Percentiles rank a stretch among this genome's conserved stretches.
phyloP scores from a whole-genome alignment of 2,329 filamentous ascomycete genomes.

The Helminthosporium solani region DNA sequence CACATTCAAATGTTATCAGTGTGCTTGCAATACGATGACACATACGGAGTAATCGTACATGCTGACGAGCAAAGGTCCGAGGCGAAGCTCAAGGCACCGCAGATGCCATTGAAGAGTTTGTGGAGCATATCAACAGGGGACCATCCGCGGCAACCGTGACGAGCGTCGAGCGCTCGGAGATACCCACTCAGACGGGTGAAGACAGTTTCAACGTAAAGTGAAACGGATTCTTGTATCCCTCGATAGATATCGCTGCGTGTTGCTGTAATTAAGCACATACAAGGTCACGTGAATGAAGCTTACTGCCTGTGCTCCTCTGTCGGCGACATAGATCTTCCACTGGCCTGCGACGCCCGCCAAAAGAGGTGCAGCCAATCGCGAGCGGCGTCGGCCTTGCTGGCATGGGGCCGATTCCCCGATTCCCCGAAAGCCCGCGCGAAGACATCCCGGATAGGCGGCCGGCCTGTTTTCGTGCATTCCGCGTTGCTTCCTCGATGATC shows the following conservation, averaged over 20 bases:
- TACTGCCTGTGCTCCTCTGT: too few relatives aligned
- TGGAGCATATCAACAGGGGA: conserved; percentile 74
- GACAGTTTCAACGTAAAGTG: conserved; percentile 54
- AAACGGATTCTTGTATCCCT: too few relatives aligned
- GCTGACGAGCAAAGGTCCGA: conserved; percentile 62
- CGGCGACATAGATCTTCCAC: too few relatives aligned
- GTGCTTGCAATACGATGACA: too few relatives aligned
- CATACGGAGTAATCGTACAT: too few relatives aligned
- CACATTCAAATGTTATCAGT: too few relatives aligned
- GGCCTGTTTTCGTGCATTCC: conserved; percentile 2
- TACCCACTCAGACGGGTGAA: conserved; percentile 67
- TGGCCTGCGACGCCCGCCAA: too few relatives aligned
- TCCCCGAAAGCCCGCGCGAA: conserved; percentile 2
- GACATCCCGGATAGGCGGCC: conserved; percentile 1
- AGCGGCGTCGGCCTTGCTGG: background rate
- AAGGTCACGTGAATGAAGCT: too few relatives aligned
- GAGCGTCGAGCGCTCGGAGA: conserved; percentile 68
- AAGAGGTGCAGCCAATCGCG: background rate
- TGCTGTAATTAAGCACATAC: too few relatives aligned
- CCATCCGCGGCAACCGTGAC: conserved; percentile 72
- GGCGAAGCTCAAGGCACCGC: conserved; percentile 82
- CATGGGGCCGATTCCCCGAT: background rate
- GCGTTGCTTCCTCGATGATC: conserved; percentile 5
- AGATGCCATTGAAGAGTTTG: conserved; percentile 64
- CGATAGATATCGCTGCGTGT: too few relatives aligned